A percentile compares a stretch with the other conserved stretches of the same genome.
Conservation (phyloP, 2,329 filamentous ascomycete genomes). For the Purpureocillium takamizusanense region DNA sequence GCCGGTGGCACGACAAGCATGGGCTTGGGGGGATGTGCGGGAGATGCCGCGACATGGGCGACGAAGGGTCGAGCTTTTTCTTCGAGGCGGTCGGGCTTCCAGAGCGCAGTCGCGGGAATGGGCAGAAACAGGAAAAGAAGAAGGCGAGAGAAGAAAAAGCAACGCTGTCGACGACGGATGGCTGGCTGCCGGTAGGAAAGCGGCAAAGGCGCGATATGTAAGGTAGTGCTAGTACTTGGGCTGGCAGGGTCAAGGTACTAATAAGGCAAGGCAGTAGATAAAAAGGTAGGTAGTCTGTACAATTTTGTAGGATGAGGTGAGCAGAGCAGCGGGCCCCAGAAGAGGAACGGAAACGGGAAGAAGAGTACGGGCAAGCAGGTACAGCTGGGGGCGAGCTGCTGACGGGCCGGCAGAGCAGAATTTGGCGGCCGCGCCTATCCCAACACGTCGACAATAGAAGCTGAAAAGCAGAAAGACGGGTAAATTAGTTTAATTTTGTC, state of each 20-base stretch:
- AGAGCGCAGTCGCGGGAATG: constrained; percentile 5
- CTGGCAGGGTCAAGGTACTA: too few species aligned
- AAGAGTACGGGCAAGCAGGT: too few species aligned
- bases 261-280: too few species aligned
- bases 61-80: constrained; percentile 1
- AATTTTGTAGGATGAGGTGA: too few species aligned
- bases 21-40: constrained; percentile 6
- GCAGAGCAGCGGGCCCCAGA: too few species aligned
- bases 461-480: not conserved
- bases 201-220: not conserved
- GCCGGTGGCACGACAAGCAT: constrained; percentile 16
- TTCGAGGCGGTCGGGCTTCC: constrained; percentile 2
- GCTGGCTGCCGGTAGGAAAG: not conserved
- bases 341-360: too few species aligned
- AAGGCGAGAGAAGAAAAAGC: not conserved
- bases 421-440: not conserved
- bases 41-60: constrained; percentile 9
- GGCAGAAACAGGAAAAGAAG: constrained; percentile 1
- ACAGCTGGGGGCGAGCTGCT: too few species aligned
- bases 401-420: too few species aligned
- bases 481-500: constrained; percentile 2
- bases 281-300: too few species aligned
- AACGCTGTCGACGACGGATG: not conserved
- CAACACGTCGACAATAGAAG: not conserved
- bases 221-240: too few species aligned